These are phyloP conservation scores for Bisporella sp. DNA, from an alignment of 2,329 filamentous ascomycete species.

Conservation along the genomic window DNA sequence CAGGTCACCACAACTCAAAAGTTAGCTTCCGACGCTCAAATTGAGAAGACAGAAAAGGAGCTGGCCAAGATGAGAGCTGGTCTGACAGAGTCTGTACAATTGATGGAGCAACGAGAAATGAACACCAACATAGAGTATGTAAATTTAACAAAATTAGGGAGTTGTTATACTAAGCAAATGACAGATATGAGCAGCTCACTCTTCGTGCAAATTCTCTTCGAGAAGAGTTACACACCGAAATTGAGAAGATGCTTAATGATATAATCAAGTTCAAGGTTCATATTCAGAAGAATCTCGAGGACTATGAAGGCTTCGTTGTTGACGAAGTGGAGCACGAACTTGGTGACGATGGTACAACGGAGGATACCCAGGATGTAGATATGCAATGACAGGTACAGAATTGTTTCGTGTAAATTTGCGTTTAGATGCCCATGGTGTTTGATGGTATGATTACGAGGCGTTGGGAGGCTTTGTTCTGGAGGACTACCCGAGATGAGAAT, in stretches of 20 bases:
- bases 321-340: conserved; percentile 87
- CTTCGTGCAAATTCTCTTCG: conserved; percentile 74
- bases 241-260: conserved; percentile 93
- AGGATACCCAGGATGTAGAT: conserved; percentile 45
- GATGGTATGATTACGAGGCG: too few species aligned
- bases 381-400: too few species aligned
- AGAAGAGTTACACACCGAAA: conserved; percentile 97
- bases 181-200: conserved; percentile 85
- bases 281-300: conserved; percentile 84
- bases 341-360: conserved; percentile 51
- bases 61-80: conserved; percentile 85
- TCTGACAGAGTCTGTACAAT: conserved; percentile 76
- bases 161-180: conserved; percentile 11
- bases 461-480: too few species aligned
- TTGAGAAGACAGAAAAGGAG: conserved; percentile 98
- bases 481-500: too few species aligned
- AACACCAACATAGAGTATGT: conserved; percentile 89
- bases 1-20: conserved; percentile 72
- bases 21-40: conserved; percentile 82
- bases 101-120: conserved; percentile 93
- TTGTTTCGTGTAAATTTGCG: too few species aligned
- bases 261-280: conserved; percentile 99
- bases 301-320: conserved; percentile 88
- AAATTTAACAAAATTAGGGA: not conserved
- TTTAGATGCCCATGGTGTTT: too few species aligned